These are phyloP conservation scores for Boletellus deceptivus DNA, from an alignment of 1,284 basidiomycete genomes.

Conservation along the genomic window DNA sequence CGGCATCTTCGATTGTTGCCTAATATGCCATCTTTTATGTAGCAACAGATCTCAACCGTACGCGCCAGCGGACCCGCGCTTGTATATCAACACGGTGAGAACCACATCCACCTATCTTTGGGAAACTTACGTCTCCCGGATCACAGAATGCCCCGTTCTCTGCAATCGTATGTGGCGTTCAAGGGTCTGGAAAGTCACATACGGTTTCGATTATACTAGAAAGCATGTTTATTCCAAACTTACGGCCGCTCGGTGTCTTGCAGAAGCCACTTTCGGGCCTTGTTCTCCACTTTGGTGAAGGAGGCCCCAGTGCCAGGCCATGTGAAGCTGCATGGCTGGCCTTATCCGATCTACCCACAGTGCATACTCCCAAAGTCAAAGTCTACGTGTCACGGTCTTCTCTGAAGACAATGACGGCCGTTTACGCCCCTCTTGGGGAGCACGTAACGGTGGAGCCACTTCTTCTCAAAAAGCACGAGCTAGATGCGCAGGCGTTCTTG, in stretches of 20 bases:
- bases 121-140: neutral
- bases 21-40: neutral
- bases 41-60: conserved; percentile 34
- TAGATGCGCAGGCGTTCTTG: conserved; percentile 64
- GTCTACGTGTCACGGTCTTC: conserved; percentile 67
- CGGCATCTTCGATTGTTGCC: neutral
- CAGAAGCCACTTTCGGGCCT: conserved; percentile 57
- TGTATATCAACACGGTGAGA: conserved; percentile 62
- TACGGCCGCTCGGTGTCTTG: conserved; percentile 47
- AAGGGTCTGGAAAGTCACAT: conserved; percentile 71
- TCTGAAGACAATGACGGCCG: conserved; percentile 53
- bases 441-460: conserved; percentile 55
- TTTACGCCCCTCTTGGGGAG: conserved; percentile 52
- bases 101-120: neutral
- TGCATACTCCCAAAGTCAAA: conserved; percentile 47
- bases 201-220: conserved; percentile 65
- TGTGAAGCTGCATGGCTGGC: conserved; percentile 66
- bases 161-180: conserved; percentile 58
- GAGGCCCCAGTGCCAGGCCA: conserved; percentile 52
- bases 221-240: conserved; percentile 58
- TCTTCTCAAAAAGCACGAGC: conserved; percentile 55
- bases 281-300: conserved; percentile 68
- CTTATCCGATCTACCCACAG: conserved; percentile 34
- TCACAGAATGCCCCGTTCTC: conserved; percentile 58
- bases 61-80: conserved; percentile 40